A percentile compares a stretch with the other conserved stretches of the same genome.
phyloP scores from a whole-genome alignment of 768 basidiomycete species.

The Serendipita vermifera region DNA sequence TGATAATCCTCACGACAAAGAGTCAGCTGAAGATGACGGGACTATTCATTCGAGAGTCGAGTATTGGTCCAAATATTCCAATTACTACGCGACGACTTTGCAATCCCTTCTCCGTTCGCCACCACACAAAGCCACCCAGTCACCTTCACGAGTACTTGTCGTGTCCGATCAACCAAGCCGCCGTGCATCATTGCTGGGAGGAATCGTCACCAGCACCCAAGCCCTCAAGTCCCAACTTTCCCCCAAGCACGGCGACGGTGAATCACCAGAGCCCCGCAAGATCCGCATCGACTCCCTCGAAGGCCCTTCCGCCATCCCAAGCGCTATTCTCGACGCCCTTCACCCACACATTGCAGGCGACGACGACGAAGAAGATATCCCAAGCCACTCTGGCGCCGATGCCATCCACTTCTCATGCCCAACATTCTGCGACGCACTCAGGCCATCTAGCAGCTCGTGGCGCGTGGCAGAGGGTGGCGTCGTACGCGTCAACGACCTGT shows the following conservation, averaged over 20 bases:
- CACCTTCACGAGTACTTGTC: neutral
- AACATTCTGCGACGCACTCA: slow-evolving; percentile 1
- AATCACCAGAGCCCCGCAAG: neutral
- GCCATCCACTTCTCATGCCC: neutral
- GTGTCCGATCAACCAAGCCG: slow-evolving; percentile 6
- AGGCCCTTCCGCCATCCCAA: neutral
- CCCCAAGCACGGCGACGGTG: neutral
- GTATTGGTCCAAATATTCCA: neutral
- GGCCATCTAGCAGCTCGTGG: slow-evolving; percentile 5
- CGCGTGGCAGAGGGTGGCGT: neutral
- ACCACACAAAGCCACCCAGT: no score
- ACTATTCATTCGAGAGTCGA: neutral
- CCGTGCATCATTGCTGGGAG: neutral
- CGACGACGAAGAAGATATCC: neutral
- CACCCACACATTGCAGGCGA: neutral
- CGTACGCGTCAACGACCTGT: neutral
- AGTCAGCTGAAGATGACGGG: neutral
- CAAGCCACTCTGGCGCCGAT: neutral
- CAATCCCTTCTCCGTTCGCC: neutral
- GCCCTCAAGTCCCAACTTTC: slow-evolving; percentile 4
- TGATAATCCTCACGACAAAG: neutral
- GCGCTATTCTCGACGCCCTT: neutral
- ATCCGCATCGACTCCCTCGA: slow-evolving; percentile 1
- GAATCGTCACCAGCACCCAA: slow-evolving; percentile 1
- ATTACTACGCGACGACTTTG: slow-evolving; percentile 1